These are phyloP conservation scores for Vitis rotundifolia DNA, from an alignment of 164 flowering plant genomes.

Conservation along the genomic window DNA sequence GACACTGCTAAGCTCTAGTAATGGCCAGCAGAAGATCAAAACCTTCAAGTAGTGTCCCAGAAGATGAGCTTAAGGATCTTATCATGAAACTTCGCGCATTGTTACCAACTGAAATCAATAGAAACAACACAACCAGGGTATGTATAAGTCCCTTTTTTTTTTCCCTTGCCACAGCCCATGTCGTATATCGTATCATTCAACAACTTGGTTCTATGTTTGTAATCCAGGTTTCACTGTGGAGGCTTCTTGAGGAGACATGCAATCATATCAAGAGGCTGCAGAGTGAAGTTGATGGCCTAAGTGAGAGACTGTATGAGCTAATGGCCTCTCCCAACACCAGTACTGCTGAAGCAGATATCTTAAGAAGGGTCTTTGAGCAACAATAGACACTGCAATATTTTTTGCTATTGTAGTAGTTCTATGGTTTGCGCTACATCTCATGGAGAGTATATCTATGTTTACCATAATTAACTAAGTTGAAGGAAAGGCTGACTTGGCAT, in stretches of 20 bases:
- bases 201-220: background rate
- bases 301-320: constrained; percentile 30
- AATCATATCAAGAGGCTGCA: constrained; percentile 36
- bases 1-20: background rate
- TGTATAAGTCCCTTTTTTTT: constrained; percentile 1
- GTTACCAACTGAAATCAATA: constrained; percentile 20
- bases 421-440: background rate
- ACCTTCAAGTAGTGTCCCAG: constrained; percentile 11
- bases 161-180: no score
- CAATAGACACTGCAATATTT: background rate
- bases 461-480: background rate
- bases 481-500: no score
- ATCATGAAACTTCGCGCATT: constrained; percentile 24
- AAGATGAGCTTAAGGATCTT: constrained; percentile 26
- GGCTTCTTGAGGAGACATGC: constrained; percentile 38
- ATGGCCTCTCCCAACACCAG: constrained; percentile 21
- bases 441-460: background rate
- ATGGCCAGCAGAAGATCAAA: constrained; percentile 16
- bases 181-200: background rate
- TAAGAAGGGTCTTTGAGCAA: constrained; percentile 25
- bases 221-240: constrained; percentile 22
- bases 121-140: constrained; percentile 18
- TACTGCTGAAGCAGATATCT: constrained; percentile 23
- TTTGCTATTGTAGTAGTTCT: background rate
- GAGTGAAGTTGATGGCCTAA: constrained; percentile 39